These are phyloP conservation scores for Phytophthora hybrid DNA, from an alignment of 352 stramenopile species.

Conservation along the genomic window DNA sequence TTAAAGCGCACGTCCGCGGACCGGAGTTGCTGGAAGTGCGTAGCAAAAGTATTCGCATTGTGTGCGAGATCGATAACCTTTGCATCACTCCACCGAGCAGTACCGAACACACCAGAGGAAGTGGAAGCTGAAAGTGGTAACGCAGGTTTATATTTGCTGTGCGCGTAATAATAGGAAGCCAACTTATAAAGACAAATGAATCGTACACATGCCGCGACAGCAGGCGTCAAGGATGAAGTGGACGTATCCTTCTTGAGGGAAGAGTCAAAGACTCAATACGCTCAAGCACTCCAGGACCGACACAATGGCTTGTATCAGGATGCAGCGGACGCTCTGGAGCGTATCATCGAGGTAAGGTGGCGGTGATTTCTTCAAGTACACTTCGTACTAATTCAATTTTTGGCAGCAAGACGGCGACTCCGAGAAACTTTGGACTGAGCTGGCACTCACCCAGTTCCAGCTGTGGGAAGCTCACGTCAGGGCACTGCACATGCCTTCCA, in stretches of 20 bases:
- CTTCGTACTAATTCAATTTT: constrained; percentile 3
- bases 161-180: constrained; percentile 6
- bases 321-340: constrained; percentile 49
- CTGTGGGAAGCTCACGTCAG: constrained; percentile 61
- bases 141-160: constrained; percentile 17
- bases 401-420: constrained; percentile 64
- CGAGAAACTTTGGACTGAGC: constrained; percentile 62
- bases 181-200: constrained; percentile 16
- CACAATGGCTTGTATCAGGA: constrained; percentile 51
- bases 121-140: neutral
- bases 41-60: constrained; percentile 42
- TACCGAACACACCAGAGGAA: constrained; percentile 5
- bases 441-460: constrained; percentile 68
- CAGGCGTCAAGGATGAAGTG: constrained; percentile 7
- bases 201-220: neutral
- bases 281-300: constrained; percentile 44
- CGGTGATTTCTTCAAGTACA: neutral
- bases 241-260: constrained; percentile 33
- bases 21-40: constrained; percentile 58
- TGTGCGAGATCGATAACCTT: constrained; percentile 67
- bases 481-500: constrained; percentile 46
- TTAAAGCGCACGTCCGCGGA: constrained; percentile 42
- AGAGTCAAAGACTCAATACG: constrained; percentile 36
- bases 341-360: constrained; percentile 54
- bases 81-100: constrained; percentile 17